These are phyloP conservation scores for Onygenales sp. DNA, from an alignment of 2,329 filamentous ascomycete species.

Conservation along the genomic window DNA sequence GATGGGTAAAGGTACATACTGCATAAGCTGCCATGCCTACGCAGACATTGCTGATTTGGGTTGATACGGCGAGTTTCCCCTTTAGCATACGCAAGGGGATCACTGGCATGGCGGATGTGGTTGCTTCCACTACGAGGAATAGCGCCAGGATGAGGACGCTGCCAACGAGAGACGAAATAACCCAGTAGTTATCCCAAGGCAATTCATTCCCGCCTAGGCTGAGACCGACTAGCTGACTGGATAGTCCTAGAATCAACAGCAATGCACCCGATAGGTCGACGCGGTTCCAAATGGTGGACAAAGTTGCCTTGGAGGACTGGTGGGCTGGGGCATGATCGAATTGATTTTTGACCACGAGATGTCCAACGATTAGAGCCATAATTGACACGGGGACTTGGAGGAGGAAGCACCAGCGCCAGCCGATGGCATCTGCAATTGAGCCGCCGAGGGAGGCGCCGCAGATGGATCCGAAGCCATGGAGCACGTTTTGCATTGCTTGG, in stretches of 20 bases:
- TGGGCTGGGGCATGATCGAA: constrained; percentile 7
- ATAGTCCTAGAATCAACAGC: constrained; percentile 50
- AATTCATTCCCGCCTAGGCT: constrained; percentile 39
- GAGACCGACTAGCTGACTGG: constrained; percentile 41
- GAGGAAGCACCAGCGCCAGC: constrained; percentile 46
- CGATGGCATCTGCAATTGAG: constrained; percentile 34
- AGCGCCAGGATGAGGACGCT: constrained; percentile 28
- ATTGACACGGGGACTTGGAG: constrained; percentile 52
- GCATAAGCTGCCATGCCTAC: constrained; percentile 54
- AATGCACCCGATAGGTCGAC: constrained; percentile 52
- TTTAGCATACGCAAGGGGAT: constrained; percentile 43
- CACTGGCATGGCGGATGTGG: constrained; percentile 33
- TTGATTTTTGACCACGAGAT: constrained; percentile 41
- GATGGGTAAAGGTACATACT: constrained; percentile 23
- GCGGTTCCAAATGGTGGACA: constrained; percentile 40
- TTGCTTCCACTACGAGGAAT: constrained; percentile 33
- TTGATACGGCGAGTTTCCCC: constrained; percentile 46
- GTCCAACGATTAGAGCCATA: constrained; percentile 46
- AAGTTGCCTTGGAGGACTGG: constrained; percentile 16
- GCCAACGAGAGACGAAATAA: constrained; percentile 28
- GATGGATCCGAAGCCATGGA: constrained; percentile 54
- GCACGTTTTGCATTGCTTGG: constrained; percentile 54
- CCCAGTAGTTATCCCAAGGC: constrained; percentile 35
- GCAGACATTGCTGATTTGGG: constrained; percentile 51
- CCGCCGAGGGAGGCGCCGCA: constrained; percentile 42